These are phyloP conservation scores for Trichoderma atroviride DNA, from an alignment of 2,329 filamentous ascomycete genomes.

Conservation along the genomic window DNA sequence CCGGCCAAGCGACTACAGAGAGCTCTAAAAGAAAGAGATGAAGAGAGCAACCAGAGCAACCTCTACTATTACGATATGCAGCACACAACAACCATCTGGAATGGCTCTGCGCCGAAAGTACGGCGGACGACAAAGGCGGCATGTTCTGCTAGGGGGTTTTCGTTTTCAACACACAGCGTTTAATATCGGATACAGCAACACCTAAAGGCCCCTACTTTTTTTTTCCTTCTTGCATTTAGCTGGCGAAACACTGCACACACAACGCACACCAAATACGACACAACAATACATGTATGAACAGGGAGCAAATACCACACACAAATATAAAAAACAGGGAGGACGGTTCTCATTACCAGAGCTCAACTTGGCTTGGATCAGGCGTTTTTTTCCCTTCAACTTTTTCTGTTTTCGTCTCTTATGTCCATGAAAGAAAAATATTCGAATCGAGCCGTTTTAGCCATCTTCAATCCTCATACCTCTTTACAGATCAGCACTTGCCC, in stretches of 20 bases:
- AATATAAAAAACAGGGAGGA: conserved; percentile 1
- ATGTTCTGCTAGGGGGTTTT: neutral
- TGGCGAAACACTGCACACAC: neutral
- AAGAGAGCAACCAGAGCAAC: neutral
- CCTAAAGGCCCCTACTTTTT: neutral
- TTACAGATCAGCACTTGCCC: neutral
- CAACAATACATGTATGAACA: conserved; percentile 2
- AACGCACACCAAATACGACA: neutral
- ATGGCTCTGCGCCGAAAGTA: neutral
- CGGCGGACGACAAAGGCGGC: neutral
- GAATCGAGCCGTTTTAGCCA: neutral
- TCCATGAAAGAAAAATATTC: neutral
- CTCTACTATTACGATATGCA: neutral
- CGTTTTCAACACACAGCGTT: neutral
- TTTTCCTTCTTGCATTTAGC: conserved; percentile 8
- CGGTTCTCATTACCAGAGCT: conserved; percentile 16
- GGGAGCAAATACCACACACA: conserved; percentile 17
- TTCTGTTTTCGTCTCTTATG: neutral
- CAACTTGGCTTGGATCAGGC: conserved; percentile 23
- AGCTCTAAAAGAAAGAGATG: conserved; percentile 59
- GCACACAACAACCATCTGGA: conserved; percentile 6
- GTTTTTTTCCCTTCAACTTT: neutral
- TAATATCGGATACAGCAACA: neutral
- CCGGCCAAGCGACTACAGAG: conserved; percentile 87
- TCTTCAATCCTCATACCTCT: neutral